These are phyloP conservation scores for Ichthyophonus hoferi DNA, from an alignment of 208 protist genomes.

Conservation along the genomic window DNA sequence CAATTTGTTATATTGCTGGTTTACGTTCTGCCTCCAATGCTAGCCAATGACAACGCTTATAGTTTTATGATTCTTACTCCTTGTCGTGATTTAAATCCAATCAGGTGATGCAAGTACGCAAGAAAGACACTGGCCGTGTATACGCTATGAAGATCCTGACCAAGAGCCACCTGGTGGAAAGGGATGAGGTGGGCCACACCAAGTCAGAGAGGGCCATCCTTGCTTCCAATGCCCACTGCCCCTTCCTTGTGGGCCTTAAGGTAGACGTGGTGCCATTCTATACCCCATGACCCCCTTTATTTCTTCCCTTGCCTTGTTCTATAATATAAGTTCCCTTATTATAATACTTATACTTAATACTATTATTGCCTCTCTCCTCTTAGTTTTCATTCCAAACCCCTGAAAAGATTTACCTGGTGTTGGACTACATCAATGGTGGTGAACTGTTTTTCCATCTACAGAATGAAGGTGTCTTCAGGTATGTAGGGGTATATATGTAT, in stretches of 20 bases:
- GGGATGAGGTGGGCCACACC: conserved; percentile 57
- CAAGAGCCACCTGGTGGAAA: conserved; percentile 43
- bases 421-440: conserved; percentile 71
- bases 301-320: too few species aligned
- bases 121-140: conserved; percentile 63
- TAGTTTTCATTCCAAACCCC: conserved; percentile 47
- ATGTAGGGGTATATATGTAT: conserved; percentile 5
- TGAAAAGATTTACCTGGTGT: conserved; percentile 69
- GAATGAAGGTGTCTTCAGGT: conserved; percentile 53
- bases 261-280: too few species aligned
- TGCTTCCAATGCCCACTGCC: conserved; percentile 11
- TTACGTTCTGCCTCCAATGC: too few species aligned
- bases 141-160: conserved; percentile 72
- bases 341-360: too few species aligned
- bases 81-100: too few species aligned
- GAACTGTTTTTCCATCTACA: conserved; percentile 66
- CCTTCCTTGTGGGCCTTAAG: conserved; percentile 43
- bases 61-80: too few species aligned
- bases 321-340: too few species aligned
- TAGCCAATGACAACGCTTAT: too few species aligned
- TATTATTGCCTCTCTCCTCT: not conserved
- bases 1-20: too few species aligned
- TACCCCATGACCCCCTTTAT: too few species aligned
- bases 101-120: conserved; percentile 52
- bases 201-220: conserved; percentile 40